phyloP scores from a whole-genome alignment of 371 early-diverging fungal genomes.

The Mucor plumbeus region DNA sequence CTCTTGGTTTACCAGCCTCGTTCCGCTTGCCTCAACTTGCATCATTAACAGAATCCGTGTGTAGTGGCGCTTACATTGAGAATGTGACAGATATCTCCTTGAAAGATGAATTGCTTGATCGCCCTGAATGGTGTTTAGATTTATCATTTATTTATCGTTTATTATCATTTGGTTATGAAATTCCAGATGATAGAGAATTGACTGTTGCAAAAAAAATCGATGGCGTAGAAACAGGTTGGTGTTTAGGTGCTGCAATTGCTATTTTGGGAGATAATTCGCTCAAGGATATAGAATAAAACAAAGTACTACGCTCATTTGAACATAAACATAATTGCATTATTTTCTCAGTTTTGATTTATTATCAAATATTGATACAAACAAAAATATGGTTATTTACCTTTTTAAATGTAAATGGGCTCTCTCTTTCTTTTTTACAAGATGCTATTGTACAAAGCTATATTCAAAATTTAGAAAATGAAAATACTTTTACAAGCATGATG shows the following conservation, averaged over 20 bases:
- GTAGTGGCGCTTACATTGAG: conserved; percentile 61
- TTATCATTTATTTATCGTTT: conserved; percentile 86
- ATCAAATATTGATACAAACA: too few species aligned
- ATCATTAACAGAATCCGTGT: conserved; percentile 66
- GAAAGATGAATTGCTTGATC: conserved; percentile 54
- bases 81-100: conserved; percentile 52
- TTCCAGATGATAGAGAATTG: conserved; percentile 73
- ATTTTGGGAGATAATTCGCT: conserved; percentile 63
- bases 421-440: too few species aligned
- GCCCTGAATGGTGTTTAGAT: conserved; percentile 89
- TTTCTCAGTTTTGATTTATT: too few species aligned
- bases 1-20: conserved; percentile 66
- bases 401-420: too few species aligned
- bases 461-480: too few species aligned
- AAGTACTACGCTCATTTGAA: too few species aligned
- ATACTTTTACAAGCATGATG: too few species aligned
- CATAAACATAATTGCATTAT: too few species aligned
- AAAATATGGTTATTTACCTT: too few species aligned
- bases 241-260: conserved; percentile 91
- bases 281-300: conserved; percentile 7
- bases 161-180: conserved; percentile 84
- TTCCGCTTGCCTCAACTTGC: conserved; percentile 68
- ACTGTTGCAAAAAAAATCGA: conserved; percentile 92
- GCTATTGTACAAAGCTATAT: too few species aligned
- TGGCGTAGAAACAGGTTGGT: conserved; percentile 96